phyloP scores from a whole-genome alignment of 495 filamentous ascomycete genomes.

The Xylaria castorea region DNA sequence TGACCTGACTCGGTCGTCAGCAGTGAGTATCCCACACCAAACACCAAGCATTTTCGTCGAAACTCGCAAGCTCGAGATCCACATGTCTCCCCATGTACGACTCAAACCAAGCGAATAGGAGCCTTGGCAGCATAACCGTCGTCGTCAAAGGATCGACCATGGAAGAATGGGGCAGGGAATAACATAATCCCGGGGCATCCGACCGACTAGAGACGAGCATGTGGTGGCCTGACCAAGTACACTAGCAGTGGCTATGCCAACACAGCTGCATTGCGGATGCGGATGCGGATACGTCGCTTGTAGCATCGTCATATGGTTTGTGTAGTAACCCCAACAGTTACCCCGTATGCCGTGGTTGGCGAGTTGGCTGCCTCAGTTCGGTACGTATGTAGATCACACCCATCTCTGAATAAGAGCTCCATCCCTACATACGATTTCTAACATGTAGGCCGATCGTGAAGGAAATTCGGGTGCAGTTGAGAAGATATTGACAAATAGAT shows the following conservation, averaged over 20 bases:
- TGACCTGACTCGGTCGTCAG: not conserved
- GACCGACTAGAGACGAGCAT: not conserved
- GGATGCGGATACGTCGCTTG: not conserved
- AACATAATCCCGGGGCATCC: not conserved
- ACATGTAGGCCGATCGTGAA: not conserved
- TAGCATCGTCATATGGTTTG: not conserved
- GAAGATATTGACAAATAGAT: not conserved
- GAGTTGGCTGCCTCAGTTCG: too few relatives aligned
- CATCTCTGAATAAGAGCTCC: not conserved
- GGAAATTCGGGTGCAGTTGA: not conserved
- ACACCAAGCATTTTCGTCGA: not conserved
- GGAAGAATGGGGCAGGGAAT: not conserved
- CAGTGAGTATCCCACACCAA: not conserved
- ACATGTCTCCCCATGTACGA: not conserved
- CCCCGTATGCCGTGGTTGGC: not conserved
- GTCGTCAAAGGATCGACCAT: not conserved
- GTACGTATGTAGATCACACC: not conserved
- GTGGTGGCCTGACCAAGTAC: not conserved
- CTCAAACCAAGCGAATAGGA: not conserved
- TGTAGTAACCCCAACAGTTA: not conserved
- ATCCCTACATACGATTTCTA: not conserved
- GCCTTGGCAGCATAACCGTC: not conserved
- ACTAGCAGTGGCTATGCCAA: slow-evolving; percentile 21
- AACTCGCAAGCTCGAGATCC: not conserved
- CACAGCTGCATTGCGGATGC: not conserved